A percentile compares a stretch with the other conserved stretches of the same genome.
Evolutionary conservation across 169 alveolate genomes (phyloP).

Genomic region (Condylostoma magnum): DNA sequence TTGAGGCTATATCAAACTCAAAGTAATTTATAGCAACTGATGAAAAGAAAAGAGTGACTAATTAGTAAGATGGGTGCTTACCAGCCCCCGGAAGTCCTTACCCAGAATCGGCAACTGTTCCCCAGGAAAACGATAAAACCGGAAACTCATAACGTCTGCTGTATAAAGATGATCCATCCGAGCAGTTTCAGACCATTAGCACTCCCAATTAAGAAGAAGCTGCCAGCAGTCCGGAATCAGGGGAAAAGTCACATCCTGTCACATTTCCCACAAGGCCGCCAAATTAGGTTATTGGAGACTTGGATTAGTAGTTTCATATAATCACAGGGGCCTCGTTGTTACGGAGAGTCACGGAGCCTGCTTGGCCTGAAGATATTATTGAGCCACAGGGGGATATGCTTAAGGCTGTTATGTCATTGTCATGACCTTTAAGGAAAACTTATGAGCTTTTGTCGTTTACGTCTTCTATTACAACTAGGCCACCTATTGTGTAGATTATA

Average conservation of each 20-base stretch:
- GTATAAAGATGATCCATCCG: conserved; percentile 65
- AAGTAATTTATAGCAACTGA: conserved; percentile 57
- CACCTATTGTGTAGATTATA: conserved; percentile 67
- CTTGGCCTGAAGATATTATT: conserved; percentile 62
- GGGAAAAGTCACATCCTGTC: conserved; percentile 62
- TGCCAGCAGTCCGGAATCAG: conserved; percentile 75
- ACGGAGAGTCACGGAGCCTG: conserved; percentile 56
- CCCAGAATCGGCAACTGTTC: conserved; percentile 55
- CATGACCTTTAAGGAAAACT: conserved; percentile 73
- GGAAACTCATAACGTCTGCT: conserved; percentile 70
- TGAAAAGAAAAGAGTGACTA: conserved; percentile 60
- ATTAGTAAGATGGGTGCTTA: conserved; percentile 62
- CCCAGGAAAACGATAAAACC: conserved; percentile 56
- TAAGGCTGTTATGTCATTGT: conserved; percentile 57
- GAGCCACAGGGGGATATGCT: conserved; percentile 48
- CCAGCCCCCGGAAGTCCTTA: conserved; percentile 36
- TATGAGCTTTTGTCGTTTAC: conserved; percentile 70
- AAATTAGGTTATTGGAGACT: conserved; percentile 67
- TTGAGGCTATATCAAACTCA: conserved; percentile 75
- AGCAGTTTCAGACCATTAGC: conserved; percentile 69
- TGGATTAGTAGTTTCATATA: conserved; percentile 71
- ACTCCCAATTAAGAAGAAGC: conserved; percentile 69
- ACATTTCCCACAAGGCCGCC: conserved; percentile 72
- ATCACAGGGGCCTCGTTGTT: conserved; percentile 72
- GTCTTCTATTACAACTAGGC: conserved; percentile 71